These are phyloP conservation scores for Diaporthe sp. DNA, from an alignment of 2,329 filamentous ascomycete species.

Conservation along the genomic window DNA sequence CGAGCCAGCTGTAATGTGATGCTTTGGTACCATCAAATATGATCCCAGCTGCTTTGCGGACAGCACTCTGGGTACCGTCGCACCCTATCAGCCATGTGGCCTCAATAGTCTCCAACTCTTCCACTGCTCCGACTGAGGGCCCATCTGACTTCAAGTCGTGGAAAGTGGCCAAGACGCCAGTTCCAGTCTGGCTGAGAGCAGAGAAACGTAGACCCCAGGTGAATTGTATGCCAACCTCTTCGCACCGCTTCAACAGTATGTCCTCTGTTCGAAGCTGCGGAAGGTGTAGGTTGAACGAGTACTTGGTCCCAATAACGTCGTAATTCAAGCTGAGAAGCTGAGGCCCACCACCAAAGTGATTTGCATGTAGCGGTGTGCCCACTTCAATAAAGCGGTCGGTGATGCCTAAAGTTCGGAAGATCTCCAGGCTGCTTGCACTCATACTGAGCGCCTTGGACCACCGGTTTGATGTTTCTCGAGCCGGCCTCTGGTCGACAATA, in stretches of 20 bases:
- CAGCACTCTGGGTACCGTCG: constrained; percentile 52
- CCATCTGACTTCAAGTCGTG: not conserved
- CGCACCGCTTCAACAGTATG: constrained; percentile 23
- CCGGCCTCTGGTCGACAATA: constrained; percentile 12
- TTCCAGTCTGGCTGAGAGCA: not conserved
- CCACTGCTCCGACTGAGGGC: not conserved
- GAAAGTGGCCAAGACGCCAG: constrained; percentile 7
- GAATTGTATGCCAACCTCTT: constrained; percentile 24
- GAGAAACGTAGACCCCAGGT: constrained; percentile 16
- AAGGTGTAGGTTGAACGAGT: constrained; percentile 14
- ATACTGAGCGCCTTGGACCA: constrained; percentile 20
- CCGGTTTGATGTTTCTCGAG: not conserved
- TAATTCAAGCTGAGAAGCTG: constrained; percentile 19
- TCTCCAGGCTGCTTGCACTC: constrained; percentile 25
- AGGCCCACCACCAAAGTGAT: constrained; percentile 17
- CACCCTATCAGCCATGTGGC: constrained; percentile 53
- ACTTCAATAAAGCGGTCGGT: not conserved
- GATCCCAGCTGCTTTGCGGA: constrained; percentile 50
- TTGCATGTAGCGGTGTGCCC: not conserved
- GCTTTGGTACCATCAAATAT: constrained; percentile 49
- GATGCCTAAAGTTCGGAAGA: constrained; percentile 28
- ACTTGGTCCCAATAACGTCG: constrained; percentile 28
- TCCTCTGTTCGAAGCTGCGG: constrained; percentile 19
- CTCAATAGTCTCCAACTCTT: constrained; percentile 35
- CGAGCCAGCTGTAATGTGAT: constrained; percentile 48